Percentiles rank a stretch among this genome's conserved stretches.
phyloP scores from a whole-genome alignment of 2,329 filamentous ascomycete genomes.

The Camillea tinctor region DNA sequence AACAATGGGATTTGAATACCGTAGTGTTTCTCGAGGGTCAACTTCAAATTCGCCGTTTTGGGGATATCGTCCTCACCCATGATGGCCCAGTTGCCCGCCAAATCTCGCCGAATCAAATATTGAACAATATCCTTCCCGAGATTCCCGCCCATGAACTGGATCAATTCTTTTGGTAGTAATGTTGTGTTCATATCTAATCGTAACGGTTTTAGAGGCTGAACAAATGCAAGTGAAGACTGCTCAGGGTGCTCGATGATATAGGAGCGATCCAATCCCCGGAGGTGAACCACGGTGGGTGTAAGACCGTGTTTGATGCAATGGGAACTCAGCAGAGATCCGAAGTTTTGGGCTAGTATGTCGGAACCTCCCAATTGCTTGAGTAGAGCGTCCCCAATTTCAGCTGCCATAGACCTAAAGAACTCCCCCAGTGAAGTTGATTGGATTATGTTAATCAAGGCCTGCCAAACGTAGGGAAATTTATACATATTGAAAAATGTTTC shows the following conservation, averaged over 20 bases:
- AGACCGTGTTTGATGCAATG: neutral
- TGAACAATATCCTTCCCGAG: neutral
- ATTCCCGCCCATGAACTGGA: neutral
- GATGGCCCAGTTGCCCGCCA: constrained; percentile 3
- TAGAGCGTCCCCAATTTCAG: neutral
- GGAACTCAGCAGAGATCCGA: neutral
- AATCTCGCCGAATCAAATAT: neutral
- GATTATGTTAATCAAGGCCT: neutral
- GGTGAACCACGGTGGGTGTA: neutral
- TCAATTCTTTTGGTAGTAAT: neutral
- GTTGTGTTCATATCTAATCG: neutral
- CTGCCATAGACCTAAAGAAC: constrained; percentile 1
- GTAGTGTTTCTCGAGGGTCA: neutral
- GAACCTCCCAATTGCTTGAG: neutral
- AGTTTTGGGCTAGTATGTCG: neutral
- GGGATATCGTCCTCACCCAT: neutral
- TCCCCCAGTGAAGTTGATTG: constrained; percentile 3
- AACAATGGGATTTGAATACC: constrained; percentile 7
- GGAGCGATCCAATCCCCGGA: neutral
- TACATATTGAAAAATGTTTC: neutral
- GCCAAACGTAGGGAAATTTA: neutral
- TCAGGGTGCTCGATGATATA: neutral
- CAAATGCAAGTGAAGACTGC: neutral
- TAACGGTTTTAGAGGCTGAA: neutral
- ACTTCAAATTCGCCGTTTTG: neutral